These are phyloP conservation scores for Spirogloea muscicola DNA, from an alignment of 139 green algal species.

Conservation along the genomic window DNA sequence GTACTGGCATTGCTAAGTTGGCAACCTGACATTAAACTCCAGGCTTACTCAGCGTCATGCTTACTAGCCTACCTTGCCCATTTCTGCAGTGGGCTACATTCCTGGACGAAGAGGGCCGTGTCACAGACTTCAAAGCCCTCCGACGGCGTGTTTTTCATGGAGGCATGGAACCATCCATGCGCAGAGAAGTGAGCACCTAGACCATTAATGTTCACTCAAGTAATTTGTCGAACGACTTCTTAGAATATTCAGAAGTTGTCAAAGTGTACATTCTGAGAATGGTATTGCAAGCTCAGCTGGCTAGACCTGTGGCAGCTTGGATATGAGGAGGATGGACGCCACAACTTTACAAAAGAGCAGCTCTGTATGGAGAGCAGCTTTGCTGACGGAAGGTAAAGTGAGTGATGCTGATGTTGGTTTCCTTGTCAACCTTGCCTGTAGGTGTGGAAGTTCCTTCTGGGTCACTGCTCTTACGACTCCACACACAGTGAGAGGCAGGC, in stretches of 20 bases:
- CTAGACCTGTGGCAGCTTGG: background rate
- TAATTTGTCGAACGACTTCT: background rate
- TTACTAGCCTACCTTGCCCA: no score
- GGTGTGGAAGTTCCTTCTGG: constrained; percentile 82
- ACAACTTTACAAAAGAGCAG: background rate
- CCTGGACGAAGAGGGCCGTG: constrained; percentile 53
- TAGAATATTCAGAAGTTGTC: background rate
- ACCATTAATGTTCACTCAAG: background rate
- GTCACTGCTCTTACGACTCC: constrained; percentile 56
- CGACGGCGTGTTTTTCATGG: constrained; percentile 60
- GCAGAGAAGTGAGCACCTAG: constrained; percentile 31
- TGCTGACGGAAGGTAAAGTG: background rate
- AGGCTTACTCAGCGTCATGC: no score
- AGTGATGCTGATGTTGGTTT: background rate
- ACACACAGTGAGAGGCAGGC: constrained; percentile 45
- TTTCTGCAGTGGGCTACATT: constrained; percentile 56
- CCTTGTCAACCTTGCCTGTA: constrained; percentile 20
- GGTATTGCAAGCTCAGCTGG: background rate
- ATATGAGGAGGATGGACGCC: background rate
- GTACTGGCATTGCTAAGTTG: no score
- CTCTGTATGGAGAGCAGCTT: background rate
- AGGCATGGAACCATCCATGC: constrained; percentile 56
- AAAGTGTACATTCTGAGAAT: no score
- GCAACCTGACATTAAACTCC: no score
- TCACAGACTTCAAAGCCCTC: constrained; percentile 58